These are phyloP conservation scores for Raddia guianensis DNA, from an alignment of 176 grass and related monocot species.

Conservation along the genomic window DNA sequence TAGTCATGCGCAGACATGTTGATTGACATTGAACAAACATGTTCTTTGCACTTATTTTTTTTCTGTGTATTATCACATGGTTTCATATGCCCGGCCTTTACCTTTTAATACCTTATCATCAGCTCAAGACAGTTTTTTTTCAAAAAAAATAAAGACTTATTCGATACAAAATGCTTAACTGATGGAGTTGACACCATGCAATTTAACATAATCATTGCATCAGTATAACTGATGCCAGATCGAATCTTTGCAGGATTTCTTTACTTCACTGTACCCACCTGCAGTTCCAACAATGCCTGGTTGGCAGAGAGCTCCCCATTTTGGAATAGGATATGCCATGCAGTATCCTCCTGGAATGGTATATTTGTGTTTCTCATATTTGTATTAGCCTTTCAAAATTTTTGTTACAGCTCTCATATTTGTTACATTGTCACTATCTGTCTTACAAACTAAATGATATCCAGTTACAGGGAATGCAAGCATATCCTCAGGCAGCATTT, in stretches of 20 bases:
- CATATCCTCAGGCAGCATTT: slow-evolving; percentile 55
- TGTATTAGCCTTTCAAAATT: not conserved
- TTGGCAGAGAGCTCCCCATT: slow-evolving; percentile 72
- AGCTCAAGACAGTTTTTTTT: not conserved
- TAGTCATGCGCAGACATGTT: not conserved
- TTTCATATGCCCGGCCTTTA: slow-evolving; percentile 21
- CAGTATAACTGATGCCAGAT: slow-evolving; percentile 28
- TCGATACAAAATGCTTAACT: not conserved
- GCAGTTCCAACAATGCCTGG: slow-evolving; percentile 58
- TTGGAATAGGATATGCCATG: slow-evolving; percentile 83
- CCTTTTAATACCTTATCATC: slow-evolving; percentile 5
- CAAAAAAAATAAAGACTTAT: not conserved
- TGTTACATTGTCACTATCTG: slow-evolving; percentile 23
- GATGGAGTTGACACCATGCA: not conserved
- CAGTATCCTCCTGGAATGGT: slow-evolving; percentile 82
- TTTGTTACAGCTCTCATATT: too few species aligned
- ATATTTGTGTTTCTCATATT: slow-evolving; percentile 38
- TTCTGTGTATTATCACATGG: not conserved
- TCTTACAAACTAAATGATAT: slow-evolving; percentile 27
- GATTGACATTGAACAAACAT: not conserved
- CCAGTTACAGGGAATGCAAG: slow-evolving; percentile 73
- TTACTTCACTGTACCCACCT: slow-evolving; percentile 75
- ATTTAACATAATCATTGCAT: slow-evolving; percentile 28
- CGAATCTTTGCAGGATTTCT: slow-evolving; percentile 70
- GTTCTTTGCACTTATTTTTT: slow-evolving; percentile 2